Evolutionary conservation across 1,284 basidiomycete species (phyloP), one percentile per base, ranked within the genome.

Genomic region (Ustilago vetiveriae): DNA sequence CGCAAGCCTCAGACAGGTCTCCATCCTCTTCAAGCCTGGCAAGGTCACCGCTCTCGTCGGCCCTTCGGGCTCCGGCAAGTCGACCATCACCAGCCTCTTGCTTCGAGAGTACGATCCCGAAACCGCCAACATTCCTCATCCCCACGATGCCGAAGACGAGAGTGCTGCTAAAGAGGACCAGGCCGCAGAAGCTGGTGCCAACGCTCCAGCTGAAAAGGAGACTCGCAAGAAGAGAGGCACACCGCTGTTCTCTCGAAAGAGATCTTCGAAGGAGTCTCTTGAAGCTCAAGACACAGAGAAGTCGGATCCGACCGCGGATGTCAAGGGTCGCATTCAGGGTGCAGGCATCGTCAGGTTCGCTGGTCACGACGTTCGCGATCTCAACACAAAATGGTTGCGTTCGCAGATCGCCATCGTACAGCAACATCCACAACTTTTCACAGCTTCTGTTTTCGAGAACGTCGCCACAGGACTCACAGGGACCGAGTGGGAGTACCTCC

Each of bases 401-500:
- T 82, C 81, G 11, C 83, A 84, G 51, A 77, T 85, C 39, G 82
- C 83, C 19, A 81, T 84, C 11, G 83, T 84, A n/a, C 77, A 81
- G 7, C 84, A 85, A 55, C 81, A 84, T 33, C 84, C 84, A 6
- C 78, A 80, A 46, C 59, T 82, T 21, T 80, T 81, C 40, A 75
- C 76, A 19, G 80, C 75, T 3, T 69, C 71, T 17, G 63, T 82
- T 26, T 77, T 78, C 35, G 79, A 80, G 30, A 82, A 82, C 37
- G 79, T 82, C 14, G 78, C 79, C 5, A 72, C 75, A 5, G 80
- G 80, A 29, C 57, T 82, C 22, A 63, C 65, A 0, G 76, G 69
- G 0, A 76, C 71, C 33, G 54, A 66, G 13, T 75, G 62, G 60
- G 72, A 60, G 42, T 75, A 72, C 27, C 52, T 49, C 10, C 58